Evolutionary conservation across 106 monocot species (phyloP).

Genomic region (Agapanthus africanus): DNA sequence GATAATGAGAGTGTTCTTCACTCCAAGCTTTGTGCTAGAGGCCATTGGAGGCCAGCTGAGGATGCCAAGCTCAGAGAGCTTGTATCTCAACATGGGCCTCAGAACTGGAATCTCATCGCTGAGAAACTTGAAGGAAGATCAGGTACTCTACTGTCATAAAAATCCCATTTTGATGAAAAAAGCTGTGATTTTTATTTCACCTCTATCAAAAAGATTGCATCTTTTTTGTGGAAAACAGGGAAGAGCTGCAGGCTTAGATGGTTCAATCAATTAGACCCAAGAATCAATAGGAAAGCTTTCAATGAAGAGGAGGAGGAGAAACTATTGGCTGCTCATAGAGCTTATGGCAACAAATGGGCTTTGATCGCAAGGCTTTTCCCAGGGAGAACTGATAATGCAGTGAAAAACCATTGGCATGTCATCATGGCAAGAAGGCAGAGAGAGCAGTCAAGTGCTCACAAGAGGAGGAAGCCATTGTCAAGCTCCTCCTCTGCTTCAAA

Average conservation of each 20-base stretch:
- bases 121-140: no score
- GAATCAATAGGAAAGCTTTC: slow-evolving; percentile 19
- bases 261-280: no score
- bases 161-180: background rate
- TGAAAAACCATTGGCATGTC: slow-evolving; percentile 29
- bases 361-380: slow-evolving; percentile 18
- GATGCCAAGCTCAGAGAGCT: slow-evolving; percentile 28
- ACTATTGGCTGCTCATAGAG: slow-evolving; percentile 15
- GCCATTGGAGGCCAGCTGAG: no score
- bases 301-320: slow-evolving; percentile 18
- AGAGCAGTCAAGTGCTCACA: background rate
- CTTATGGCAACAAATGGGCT: no score
- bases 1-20: slow-evolving; percentile 5
- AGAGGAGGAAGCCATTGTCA: background rate
- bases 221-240: background rate
- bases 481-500: background rate
- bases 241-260: no score
- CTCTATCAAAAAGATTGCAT: background rate
- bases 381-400: no score
- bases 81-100: slow-evolving; percentile 19
- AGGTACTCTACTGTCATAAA: background rate
- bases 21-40: slow-evolving; percentile 15
- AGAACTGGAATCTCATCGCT: no score
- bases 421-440: slow-evolving; percentile 22
- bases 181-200: background rate